phyloP scores from a whole-genome alignment of 345 rosid genomes.

The Turnera subulata region DNA sequence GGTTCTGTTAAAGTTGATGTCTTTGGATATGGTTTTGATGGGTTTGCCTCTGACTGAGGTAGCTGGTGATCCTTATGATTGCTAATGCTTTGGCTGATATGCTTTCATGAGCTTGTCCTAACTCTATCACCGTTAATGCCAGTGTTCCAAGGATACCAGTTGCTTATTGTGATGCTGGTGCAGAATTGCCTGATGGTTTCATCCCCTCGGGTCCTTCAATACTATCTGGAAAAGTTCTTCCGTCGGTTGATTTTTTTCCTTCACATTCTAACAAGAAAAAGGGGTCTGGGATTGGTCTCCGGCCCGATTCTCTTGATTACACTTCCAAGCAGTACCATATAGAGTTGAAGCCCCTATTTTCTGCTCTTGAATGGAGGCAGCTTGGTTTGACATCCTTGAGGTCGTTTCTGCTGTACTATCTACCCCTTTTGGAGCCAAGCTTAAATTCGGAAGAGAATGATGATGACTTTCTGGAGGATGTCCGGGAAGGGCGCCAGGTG shows the following conservation, averaged over 20 bases:
- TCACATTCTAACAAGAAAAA: conserved; percentile 30
- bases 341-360: conserved; percentile 70
- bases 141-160: conserved; percentile 54
- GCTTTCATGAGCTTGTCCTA: neutral
- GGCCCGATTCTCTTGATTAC: conserved; percentile 41
- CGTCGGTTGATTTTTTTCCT: no score
- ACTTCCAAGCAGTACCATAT: conserved; percentile 60
- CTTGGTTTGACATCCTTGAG: conserved; percentile 80
- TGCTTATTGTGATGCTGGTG: conserved; percentile 88
- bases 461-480: conserved; percentile 57
- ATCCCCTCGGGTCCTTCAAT: conserved; percentile 6
- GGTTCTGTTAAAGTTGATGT: no score
- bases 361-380: conserved; percentile 77
- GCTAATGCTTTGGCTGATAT: neutral
- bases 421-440: conserved; percentile 90
- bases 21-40: no score
- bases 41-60: no score
- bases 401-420: conserved; percentile 74
- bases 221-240: no score
- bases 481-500: conserved; percentile 35
- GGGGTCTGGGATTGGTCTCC: conserved; percentile 38
- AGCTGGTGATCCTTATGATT: no score
- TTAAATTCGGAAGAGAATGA: conserved; percentile 51
- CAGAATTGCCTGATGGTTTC: conserved; percentile 52
- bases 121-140: conserved; percentile 9